Conservation (phyloP, 2,329 filamentous ascomycete genomes). For the Paracoccidioides lutzii region DNA sequence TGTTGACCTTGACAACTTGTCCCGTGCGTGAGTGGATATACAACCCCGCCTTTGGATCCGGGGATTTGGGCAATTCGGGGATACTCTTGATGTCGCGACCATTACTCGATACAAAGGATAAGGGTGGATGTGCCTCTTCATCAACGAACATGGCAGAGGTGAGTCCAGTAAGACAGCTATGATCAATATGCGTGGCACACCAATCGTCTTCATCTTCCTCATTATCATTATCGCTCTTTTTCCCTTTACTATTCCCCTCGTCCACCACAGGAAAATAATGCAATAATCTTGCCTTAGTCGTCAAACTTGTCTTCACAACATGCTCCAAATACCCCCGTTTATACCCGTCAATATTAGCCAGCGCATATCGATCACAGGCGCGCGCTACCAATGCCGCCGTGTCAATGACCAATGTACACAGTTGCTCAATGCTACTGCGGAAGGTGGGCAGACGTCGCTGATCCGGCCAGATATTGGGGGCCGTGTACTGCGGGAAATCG, state of each 20-base stretch:
- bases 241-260: not conserved
- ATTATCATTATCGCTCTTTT: constrained; percentile 47
- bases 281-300: constrained; percentile 78
- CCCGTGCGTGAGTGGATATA: constrained; percentile 84
- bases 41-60: constrained; percentile 74
- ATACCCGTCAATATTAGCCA: constrained; percentile 65
- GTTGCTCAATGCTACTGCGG: constrained; percentile 53
- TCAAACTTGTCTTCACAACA: constrained; percentile 72
- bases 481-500: constrained; percentile 74
- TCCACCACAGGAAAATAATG: constrained; percentile 65
- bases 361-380: constrained; percentile 80
- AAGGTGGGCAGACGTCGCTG: constrained; percentile 61
- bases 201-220: constrained; percentile 90
- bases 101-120: not conserved
- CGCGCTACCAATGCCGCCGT: constrained; percentile 75
- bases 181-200: constrained; percentile 70
- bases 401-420: constrained; percentile 80
- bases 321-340: constrained; percentile 67
- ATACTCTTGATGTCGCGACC: constrained; percentile 33
- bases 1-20: constrained; percentile 76
- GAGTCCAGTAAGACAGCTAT: constrained; percentile 84
- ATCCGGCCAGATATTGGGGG: constrained; percentile 77
- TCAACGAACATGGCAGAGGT: constrained; percentile 96
- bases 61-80: constrained; percentile 59
- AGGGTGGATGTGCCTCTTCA: constrained; percentile 38